These are phyloP conservation scores for Fusarium circinatum DNA, from an alignment of 2,329 filamentous ascomycete species.

Conservation along the genomic window DNA sequence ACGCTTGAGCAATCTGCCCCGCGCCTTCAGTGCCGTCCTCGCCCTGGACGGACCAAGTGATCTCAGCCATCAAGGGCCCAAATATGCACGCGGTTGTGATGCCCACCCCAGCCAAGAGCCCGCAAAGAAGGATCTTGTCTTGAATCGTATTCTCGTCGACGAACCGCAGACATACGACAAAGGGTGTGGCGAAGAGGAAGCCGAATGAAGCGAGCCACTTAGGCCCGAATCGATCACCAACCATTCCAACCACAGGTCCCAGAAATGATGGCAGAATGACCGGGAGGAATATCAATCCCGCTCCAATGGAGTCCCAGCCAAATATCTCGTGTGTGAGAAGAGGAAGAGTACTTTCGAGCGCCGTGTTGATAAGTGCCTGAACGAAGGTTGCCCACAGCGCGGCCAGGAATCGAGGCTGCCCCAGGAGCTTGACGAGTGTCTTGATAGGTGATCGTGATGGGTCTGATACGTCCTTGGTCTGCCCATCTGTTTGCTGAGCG, in stretches of 20 bases:
- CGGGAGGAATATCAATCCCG: conserved; percentile 50
- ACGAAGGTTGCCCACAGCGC: conserved; percentile 50
- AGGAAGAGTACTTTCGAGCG: conserved; percentile 50
- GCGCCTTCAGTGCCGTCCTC: conserved; percentile 34
- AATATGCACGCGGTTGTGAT: conserved; percentile 47
- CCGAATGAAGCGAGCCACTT: conserved; percentile 49
- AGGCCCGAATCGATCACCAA: conserved; percentile 49
- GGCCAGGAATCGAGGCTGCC: conserved; percentile 47
- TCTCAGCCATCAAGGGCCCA: conserved; percentile 50
- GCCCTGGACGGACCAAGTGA: conserved; percentile 47
- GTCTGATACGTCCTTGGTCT: conserved; percentile 1
- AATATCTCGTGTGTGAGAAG: conserved; percentile 46
- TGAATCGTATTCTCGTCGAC: conserved; percentile 45
- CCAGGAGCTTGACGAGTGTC: conserved; percentile 42
- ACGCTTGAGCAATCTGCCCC: conserved; percentile 49
- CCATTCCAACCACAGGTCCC: conserved; percentile 45
- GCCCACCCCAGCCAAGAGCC: conserved; percentile 47
- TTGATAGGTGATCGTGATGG: conserved; percentile 26
- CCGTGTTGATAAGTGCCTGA: conserved; percentile 47
- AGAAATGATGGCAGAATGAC: conserved; percentile 47
- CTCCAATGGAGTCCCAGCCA: conserved; percentile 48
- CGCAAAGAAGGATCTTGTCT: conserved; percentile 48
- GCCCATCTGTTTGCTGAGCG: not conserved
- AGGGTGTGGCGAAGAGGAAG: conserved; percentile 48
- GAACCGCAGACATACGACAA: conserved; percentile 49